Base-by-base conservation (phyloP, 495 filamentous ascomycete species). In the Elaphomyces granulatus region DNA sequence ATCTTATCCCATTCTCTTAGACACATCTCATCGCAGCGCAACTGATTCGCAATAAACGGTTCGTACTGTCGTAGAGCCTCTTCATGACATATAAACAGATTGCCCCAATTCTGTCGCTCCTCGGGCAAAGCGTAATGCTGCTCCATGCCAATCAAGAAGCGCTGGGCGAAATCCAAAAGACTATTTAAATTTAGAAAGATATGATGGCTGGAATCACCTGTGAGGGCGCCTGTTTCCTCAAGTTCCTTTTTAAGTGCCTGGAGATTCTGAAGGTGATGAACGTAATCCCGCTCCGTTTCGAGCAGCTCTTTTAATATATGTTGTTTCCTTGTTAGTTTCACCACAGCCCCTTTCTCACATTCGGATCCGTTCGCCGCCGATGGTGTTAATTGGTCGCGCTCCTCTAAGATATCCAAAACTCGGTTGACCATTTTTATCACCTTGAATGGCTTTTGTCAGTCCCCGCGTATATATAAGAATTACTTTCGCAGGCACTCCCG, bases 151-250 rank as follows among this genome's bases (percentile, higher is more conserved):
- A 98, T 96, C 36, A 96, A 62, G 51, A 98, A 98, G 18, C 86
- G 72, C 41, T 92, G 78, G 47, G 95, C 90, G 52, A 93, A 95
- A 57, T 98, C 92, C 3, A 98, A 67, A 20, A 98, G 78, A 18
- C 81, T 75, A 58, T 96, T 94, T 46, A 96, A 67, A 60, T 98
- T 98, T 42, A 94, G 67, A 63, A 98, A 98, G 47, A 98, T 93
- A 52, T 87, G 78, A 60, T 96, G 90, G 18, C 94, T 79, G 12
- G 78, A 72, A 58, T 98, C 92, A 37, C 90, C 87, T 3, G 86
- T 77, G 43, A 96, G 75, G 26, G 85, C 74, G 31, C 86, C 85
- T 35, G 81, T 84, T 49, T 87, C 77, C 51, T 95, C 85, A 21
- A 96, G 64, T 18, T 77, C 75, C 49, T 84, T 90, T 66, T 95